Base-by-base conservation (phyloP, 768 basidiomycete genomes). In the Xerocomellus chrysenteron region DNA sequence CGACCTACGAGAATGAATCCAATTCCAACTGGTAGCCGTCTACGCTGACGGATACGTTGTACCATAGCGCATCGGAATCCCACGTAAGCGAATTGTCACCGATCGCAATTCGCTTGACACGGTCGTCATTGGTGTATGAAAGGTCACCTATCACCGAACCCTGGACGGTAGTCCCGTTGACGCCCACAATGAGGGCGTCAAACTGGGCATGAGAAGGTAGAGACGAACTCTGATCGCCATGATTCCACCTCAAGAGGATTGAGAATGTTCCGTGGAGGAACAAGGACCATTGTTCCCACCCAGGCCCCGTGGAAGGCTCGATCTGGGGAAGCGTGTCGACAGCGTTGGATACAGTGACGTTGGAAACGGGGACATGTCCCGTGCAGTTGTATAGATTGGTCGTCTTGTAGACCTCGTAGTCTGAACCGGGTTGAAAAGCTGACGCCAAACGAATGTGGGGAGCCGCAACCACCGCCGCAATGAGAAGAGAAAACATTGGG, bases 351-450 rank as follows among this genome's bases (percentile, higher is more conserved):
- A 41, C 47, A 11, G 63, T 64, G 32, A 64, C 48, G 16, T 57
- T 64, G 49, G 63, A 64, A 9, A 36, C 5, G 4, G 32, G 32
- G 11, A 52, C 42, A 13, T 39, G 43, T 4, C 62, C 60, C 16
- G 62, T 56, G 47, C 62, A 62, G 44, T 64, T 59, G 50, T 64
- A 64, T 16, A 64, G 48, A n/a, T 59, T 59, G 24, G 49, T 44
- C 16, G 62, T 59, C 28, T 50, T 57, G 46, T 48, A 51, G 36
- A 40, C 5, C 6, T 54, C 55, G 24, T 62, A 62, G 46, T 62
- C 61, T 7, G 61, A 41, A n/a, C 58, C 58, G 12, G 56, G 55
- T 36, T 57, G 56, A 28, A 60, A 55, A 10, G 53, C 43, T 4
- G 43, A 54, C 16, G 17, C 56, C 13, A 4, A 47, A 5, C 21